Conservation (phyloP, 2,329 filamentous ascomycete genomes). For the Monosporascus sp. region DNA sequence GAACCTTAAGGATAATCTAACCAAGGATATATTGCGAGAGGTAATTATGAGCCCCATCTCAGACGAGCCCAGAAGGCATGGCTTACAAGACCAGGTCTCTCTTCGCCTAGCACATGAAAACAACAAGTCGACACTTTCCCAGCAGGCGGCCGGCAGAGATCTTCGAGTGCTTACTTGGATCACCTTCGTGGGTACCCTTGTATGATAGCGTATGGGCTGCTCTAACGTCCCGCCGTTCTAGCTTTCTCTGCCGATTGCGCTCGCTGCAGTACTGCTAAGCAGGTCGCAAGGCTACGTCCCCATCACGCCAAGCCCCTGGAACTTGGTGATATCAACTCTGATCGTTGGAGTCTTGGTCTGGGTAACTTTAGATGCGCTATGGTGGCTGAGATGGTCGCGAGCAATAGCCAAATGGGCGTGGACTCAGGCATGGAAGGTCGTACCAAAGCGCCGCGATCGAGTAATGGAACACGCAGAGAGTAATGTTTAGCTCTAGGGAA, state of each 20-base stretch:
- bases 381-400: neutral
- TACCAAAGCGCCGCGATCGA: too few species aligned
- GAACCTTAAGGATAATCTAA: neutral
- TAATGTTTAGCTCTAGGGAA: too few species aligned
- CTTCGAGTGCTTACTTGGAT: constrained; percentile 6
- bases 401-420: neutral
- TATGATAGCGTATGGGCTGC: too few species aligned
- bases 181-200: constrained; percentile 6
- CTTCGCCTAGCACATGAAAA: constrained; percentile 6
- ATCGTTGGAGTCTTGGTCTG: neutral
- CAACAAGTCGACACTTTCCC: constrained; percentile 3
- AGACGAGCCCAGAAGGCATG: neutral
- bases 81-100: neutral
- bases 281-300: constrained; percentile 6
- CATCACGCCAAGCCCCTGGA: constrained; percentile 1
- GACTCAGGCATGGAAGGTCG: too few species aligned
- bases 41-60: neutral
- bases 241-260: neutral
- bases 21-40: neutral
- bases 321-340: neutral
- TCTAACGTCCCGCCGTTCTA: neutral
- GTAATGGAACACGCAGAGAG: too few species aligned
- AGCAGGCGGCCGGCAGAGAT: constrained; percentile 4
- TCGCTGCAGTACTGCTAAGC: constrained; percentile 3
- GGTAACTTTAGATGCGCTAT: neutral